phyloP scores from a whole-genome alignment of 2,329 filamentous ascomycete genomes.

The Aureobasidium sp. region DNA sequence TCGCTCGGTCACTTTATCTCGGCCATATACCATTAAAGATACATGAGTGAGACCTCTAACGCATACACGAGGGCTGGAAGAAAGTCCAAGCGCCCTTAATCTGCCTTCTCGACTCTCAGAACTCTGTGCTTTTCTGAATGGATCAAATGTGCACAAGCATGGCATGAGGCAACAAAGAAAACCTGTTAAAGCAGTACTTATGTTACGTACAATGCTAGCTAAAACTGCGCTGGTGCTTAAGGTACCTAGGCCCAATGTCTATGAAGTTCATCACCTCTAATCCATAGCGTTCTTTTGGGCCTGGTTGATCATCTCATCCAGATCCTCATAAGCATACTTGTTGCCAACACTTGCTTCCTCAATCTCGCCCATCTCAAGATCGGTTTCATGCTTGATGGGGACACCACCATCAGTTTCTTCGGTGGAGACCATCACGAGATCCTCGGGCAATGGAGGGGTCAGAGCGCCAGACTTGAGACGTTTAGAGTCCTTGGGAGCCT shows the following conservation, averaged over 20 bases:
- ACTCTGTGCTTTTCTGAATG: neutral
- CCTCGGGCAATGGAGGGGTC: slow-evolving; percentile 1
- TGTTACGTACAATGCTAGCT: neutral
- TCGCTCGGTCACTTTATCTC: neutral
- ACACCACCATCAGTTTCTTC: neutral
- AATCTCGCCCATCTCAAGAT: slow-evolving; percentile 7
- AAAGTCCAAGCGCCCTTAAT: neutral
- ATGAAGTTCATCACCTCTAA: neutral
- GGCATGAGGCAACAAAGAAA: neutral
- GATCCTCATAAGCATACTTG: neutral
- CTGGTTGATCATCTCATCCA: slow-evolving; percentile 8
- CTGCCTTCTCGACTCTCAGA: neutral
- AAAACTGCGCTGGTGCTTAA: neutral
- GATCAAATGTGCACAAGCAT: neutral
- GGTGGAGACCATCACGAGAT: neutral
- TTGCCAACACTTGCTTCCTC: neutral
- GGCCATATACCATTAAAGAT: neutral
- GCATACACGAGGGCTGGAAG: neutral
- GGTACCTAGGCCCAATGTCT: neutral
- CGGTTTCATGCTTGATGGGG: neutral
- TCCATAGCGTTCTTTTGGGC: slow-evolving; percentile 1
- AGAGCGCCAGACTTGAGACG: slow-evolving; percentile 5
- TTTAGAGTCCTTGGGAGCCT: neutral
- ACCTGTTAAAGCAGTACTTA: too few species aligned
- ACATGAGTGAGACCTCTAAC: too few species aligned